Conservation (phyloP, 1,284 basidiomycete genomes). For the Dichomitus squalens region DNA sequence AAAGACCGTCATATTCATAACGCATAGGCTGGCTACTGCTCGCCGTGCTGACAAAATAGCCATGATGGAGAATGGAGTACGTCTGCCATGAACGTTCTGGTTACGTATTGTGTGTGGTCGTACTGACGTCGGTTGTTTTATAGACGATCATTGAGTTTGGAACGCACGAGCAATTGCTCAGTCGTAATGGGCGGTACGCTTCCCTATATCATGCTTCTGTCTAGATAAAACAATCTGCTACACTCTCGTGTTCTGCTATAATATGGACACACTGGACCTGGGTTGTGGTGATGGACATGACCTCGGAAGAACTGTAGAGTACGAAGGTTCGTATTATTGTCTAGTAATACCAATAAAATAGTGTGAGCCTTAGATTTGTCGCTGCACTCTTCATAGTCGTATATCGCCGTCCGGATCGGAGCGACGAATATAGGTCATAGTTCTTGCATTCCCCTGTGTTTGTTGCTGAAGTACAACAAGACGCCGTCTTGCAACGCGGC, state of each 20-base stretch:
- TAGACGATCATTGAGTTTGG: conserved; percentile 82
- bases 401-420: neutral
- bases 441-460: conserved; percentile 33
- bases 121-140: conserved; percentile 23
- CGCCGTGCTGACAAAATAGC: conserved; percentile 81
- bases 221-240: conserved; percentile 30
- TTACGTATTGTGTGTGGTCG: conserved; percentile 4
- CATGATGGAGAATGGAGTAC: conserved; percentile 82
- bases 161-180: conserved; percentile 73
- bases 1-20: conserved; percentile 83
- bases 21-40: conserved; percentile 79
- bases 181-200: conserved; percentile 64
- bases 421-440: neutral
- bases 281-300: conserved; percentile 1
- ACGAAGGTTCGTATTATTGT: conserved; percentile 1
- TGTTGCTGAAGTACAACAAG: conserved; percentile 65
- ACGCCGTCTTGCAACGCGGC: conserved; percentile 64
- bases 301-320: conserved; percentile 3
- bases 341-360: conserved; percentile 27
- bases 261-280: neutral
- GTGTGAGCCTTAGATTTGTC: neutral
- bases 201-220: conserved; percentile 71
- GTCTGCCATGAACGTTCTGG: conserved; percentile 26
- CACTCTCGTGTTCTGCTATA: neutral
- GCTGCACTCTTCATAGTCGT: neutral